phyloP scores from a whole-genome alignment of 2,329 filamentous ascomycete genomes.

The Teratosphaeria zuluensis region DNA sequence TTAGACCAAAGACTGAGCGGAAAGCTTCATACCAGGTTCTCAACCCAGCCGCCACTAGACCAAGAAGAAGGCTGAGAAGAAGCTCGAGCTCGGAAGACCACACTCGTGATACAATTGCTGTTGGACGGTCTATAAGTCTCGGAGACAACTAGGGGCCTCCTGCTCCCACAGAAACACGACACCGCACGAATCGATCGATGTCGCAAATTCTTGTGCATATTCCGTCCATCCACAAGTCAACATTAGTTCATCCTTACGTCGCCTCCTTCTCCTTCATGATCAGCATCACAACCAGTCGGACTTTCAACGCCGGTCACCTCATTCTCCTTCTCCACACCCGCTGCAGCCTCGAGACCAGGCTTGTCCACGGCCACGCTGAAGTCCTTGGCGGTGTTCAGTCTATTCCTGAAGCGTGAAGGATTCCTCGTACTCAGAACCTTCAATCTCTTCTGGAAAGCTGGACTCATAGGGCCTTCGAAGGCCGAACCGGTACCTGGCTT shows the following conservation, averaged over 20 bases:
- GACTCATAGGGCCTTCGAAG: neutral
- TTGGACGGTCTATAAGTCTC: too few relatives aligned
- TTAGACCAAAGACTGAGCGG: too few relatives aligned
- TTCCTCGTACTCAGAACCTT: neutral
- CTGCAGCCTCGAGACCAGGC: neutral
- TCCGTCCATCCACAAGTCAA: neutral
- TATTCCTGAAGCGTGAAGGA: neutral
- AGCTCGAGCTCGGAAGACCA: too few relatives aligned
- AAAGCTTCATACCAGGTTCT: too few relatives aligned
- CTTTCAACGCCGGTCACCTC: neutral
- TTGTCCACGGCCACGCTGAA: neutral
- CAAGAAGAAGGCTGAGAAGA: too few relatives aligned
- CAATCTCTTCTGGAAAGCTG: neutral
- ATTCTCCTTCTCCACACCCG: neutral
- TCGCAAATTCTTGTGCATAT: neutral
- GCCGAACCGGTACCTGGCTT: neutral
- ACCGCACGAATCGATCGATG: neutral
- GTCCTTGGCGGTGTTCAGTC: neutral
- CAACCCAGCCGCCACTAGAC: too few relatives aligned
- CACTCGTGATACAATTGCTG: too few relatives aligned
- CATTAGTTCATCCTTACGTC: neutral
- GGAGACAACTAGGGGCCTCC: too few relatives aligned
- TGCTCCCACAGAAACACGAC: neutral
- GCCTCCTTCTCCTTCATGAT: neutral
- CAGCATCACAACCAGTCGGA: neutral